Conservation (phyloP, 2,329 filamentous ascomycete genomes). For the Neophaeococcomyces aloes region DNA sequence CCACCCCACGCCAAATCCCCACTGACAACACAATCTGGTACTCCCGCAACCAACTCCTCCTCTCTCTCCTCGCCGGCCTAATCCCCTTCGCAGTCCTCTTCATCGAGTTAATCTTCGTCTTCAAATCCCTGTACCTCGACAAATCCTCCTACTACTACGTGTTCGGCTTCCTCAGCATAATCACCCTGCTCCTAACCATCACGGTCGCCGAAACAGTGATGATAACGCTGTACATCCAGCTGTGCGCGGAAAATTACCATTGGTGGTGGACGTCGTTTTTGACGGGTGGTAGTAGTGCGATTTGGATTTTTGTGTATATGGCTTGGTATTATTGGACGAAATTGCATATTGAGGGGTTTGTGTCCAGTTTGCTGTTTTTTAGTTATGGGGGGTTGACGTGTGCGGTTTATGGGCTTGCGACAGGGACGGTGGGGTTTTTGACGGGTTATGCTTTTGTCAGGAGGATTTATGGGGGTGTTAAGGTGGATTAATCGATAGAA, state of each 20-base stretch:
- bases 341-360: constrained; percentile 68
- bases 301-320: constrained; percentile 77
- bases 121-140: constrained; percentile 80
- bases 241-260: constrained; percentile 76
- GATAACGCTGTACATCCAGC: constrained; percentile 69
- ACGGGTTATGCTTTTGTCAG: constrained; percentile 75
- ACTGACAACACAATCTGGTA: constrained; percentile 58
- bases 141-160: constrained; percentile 89
- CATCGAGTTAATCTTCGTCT: constrained; percentile 76
- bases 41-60: constrained; percentile 51
- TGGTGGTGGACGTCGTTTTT: constrained; percentile 92
- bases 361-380: constrained; percentile 74
- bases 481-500: constrained; percentile 16
- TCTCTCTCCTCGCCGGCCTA: constrained; percentile 55
- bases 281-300: constrained; percentile 61
- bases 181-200: constrained; percentile 60
- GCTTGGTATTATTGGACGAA: constrained; percentile 74
- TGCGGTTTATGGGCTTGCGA: constrained; percentile 67
- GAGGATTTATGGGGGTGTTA: constrained; percentile 49
- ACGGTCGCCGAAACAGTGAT: constrained; percentile 76
- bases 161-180: constrained; percentile 72
- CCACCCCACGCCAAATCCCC: constrained; percentile 63
- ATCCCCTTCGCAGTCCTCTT: constrained; percentile 81
- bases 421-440: constrained; percentile 74
- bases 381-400: constrained; percentile 74